Evolutionary conservation across 352 stramenopile species (phyloP).

Genomic region (Globisporangium alternatum): DNA sequence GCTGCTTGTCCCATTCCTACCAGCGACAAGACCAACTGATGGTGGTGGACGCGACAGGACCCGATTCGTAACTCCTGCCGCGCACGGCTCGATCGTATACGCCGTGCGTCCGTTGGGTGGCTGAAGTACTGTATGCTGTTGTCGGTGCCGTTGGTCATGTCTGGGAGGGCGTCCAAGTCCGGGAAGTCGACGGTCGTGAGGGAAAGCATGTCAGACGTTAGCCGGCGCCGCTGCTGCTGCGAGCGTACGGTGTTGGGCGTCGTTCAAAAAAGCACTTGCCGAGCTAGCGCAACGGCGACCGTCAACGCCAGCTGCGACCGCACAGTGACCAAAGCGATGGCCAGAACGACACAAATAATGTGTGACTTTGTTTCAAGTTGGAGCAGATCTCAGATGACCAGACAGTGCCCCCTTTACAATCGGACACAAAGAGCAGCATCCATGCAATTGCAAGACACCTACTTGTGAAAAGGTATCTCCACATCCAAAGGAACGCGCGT

Average conservation of each 20-base stretch:
- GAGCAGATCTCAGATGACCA: too few species aligned
- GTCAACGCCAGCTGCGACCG: too few species aligned
- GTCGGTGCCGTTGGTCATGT: constrained; percentile 8
- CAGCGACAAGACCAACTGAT: background rate
- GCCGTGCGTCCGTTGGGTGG: background rate
- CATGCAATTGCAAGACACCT: too few species aligned
- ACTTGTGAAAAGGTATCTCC: too few species aligned
- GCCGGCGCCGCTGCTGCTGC: constrained; percentile 6
- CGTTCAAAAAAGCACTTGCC: too few species aligned
- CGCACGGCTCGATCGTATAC: constrained; percentile 9
- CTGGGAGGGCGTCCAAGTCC: constrained; percentile 8
- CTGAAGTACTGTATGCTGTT: background rate
- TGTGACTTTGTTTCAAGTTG: too few species aligned
- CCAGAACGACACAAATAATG: too few species aligned
- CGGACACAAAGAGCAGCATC: too few species aligned
- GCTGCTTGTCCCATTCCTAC: background rate
- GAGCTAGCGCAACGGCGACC: too few species aligned
- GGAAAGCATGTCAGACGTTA: constrained; percentile 57
- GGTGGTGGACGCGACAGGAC: constrained; percentile 1
- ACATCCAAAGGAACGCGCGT: too few species aligned
- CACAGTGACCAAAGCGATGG: too few species aligned
- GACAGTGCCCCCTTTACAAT: too few species aligned
- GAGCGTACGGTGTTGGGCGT: constrained; percentile 2
- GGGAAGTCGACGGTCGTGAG: constrained; percentile 37
- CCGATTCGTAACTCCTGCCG: background rate